Evolutionary conservation across 176 grass and related monocot genomes (phyloP).

Genomic region (Thinopyrum elongatum): DNA sequence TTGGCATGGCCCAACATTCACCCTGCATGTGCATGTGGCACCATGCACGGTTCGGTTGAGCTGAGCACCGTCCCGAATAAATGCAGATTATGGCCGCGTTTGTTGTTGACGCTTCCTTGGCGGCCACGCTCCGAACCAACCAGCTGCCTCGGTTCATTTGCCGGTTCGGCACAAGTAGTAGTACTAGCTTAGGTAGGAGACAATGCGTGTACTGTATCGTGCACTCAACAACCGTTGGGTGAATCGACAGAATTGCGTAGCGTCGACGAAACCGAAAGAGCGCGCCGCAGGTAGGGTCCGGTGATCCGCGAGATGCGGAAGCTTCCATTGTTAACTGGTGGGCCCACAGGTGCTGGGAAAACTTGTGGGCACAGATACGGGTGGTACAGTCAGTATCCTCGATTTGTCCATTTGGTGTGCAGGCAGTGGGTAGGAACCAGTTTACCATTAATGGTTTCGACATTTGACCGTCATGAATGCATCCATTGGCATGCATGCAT

Average conservation of each 20-base stretch:
- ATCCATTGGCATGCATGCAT: background rate
- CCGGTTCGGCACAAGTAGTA: background rate
- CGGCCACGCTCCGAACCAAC: background rate
- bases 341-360: background rate
- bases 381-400: background rate
- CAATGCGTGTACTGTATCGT: background rate
- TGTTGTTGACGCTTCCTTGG: background rate
- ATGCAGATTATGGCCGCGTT: slow-evolving; percentile 7
- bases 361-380: background rate
- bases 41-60: background rate
- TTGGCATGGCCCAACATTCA: background rate
- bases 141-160: no score
- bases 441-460: background rate
- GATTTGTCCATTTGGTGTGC: background rate
- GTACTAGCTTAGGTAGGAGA: background rate
- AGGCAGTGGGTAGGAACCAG: background rate
- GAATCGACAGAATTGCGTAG: background rate
- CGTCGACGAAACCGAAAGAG: background rate
- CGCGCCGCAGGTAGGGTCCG: background rate
- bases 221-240: background rate
- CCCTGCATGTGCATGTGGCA: background rate
- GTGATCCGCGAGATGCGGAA: background rate
- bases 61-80: background rate
- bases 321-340: background rate
- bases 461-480: background rate